Conservation (phyloP, 257 asterid genomes). For the Fraxinus americana region DNA sequence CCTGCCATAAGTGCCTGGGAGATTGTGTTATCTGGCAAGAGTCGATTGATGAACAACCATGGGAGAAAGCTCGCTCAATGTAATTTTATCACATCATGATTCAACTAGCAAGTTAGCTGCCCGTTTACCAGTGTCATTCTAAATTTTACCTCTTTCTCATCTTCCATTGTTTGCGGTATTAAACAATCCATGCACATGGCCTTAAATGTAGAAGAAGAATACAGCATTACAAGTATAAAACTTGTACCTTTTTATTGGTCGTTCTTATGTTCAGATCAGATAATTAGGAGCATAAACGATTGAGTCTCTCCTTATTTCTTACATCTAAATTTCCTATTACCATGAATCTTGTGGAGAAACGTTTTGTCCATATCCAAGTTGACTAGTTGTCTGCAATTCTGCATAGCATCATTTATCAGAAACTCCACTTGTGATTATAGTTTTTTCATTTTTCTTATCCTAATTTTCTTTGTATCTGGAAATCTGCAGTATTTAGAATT, state of each 20-base stretch:
- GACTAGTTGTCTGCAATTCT: not conserved
- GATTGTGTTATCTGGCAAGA: slow-evolving; percentile 99
- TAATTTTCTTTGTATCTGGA: not conserved
- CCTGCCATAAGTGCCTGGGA: slow-evolving; percentile 81
- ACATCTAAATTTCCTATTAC: too few relatives aligned
- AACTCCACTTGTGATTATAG: not conserved
- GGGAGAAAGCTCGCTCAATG: slow-evolving; percentile 96
- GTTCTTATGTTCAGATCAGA: not conserved
- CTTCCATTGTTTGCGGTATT: not conserved
- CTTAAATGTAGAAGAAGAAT: not conserved
- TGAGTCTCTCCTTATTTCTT: not conserved
- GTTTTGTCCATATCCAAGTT: not conserved
- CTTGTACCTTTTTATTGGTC: not conserved
- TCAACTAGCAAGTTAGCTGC: not conserved
- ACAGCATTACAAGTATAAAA: not conserved
- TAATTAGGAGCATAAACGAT: not conserved
- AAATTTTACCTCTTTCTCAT: not conserved
- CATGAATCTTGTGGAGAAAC: not conserved
- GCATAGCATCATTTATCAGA: not conserved
- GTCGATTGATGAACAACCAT: slow-evolving; percentile 84
- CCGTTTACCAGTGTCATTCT: not conserved
- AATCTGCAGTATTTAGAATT: not conserved
- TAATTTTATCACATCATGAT: slow-evolving; percentile 31
- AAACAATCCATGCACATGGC: not conserved
- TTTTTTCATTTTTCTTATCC: not conserved